These are phyloP conservation scores for Ascobolus immersus DNA, from an alignment of 495 filamentous ascomycete species.

Conservation along the genomic window DNA sequence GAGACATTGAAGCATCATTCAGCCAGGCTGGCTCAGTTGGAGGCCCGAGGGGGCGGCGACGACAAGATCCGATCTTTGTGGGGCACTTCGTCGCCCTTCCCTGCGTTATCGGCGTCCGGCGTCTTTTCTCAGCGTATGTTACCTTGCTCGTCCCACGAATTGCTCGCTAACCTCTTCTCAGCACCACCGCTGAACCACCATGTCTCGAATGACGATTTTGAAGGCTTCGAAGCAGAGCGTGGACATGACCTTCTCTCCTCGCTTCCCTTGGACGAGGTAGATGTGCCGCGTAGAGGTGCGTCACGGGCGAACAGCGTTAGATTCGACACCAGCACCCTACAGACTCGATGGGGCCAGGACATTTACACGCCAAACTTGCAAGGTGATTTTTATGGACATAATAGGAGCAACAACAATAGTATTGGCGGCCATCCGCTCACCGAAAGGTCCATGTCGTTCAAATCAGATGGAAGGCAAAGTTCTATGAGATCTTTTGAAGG, in stretches of 20 bases:
- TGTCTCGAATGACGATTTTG: too few species aligned
- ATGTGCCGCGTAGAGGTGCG: slow-evolving; percentile 73
- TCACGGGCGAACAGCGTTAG: slow-evolving; percentile 93
- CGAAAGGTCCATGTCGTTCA: slow-evolving; percentile 76
- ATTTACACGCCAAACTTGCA: slow-evolving; percentile 55
- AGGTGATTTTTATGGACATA: too few species aligned
- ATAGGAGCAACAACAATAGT: slow-evolving; percentile 55
- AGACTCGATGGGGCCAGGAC: slow-evolving; percentile 75
- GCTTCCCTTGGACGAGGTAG: slow-evolving; percentile 61
- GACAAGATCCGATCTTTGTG: slow-evolving; percentile 40
- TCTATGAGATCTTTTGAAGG: slow-evolving; percentile 16
- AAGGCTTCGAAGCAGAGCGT: slow-evolving; percentile 61
- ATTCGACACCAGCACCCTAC: slow-evolving; percentile 92
- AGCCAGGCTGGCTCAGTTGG: slow-evolving; percentile 30
- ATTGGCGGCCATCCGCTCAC: slow-evolving; percentile 61
- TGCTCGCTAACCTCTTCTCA: slow-evolving; percentile 16
- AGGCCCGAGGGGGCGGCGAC: slow-evolving; percentile 40
- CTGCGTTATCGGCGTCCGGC: slow-evolving; percentile 23
- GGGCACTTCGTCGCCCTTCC: slow-evolving; percentile 42
- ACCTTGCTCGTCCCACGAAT: slow-evolving; percentile 16
- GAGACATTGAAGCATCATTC: slow-evolving; percentile 22
- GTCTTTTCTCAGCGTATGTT: slow-evolving; percentile 15
- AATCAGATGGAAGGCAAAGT: slow-evolving; percentile 87
- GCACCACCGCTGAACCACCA: too few species aligned
- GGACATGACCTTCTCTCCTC: slow-evolving; percentile 41